Percentiles rank a stretch among this genome's conserved stretches.
These are phyloP conservation scores for Trichoderma atroviride DNA, from an alignment of 2,329 filamentous ascomycete genomes.

Conservation along the genomic window DNA sequence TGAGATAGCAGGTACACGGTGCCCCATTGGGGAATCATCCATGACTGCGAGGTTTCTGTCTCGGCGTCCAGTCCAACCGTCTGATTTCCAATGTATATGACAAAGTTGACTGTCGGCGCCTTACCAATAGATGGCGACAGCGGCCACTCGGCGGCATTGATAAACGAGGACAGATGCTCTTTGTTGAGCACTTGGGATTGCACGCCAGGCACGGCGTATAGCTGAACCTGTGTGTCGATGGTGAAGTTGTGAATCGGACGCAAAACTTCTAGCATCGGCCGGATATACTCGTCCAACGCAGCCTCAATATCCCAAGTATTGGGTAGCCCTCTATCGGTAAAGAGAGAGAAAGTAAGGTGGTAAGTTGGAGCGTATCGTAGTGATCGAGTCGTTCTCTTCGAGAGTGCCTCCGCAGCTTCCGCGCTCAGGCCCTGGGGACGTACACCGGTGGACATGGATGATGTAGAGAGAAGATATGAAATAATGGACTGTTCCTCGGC, in stretches of 20 bases:
- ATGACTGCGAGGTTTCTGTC: conserved; percentile 62
- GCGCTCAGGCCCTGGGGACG: conserved; percentile 51
- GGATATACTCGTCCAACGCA: conserved; percentile 78
- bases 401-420: conserved; percentile 58
- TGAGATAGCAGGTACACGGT: conserved; percentile 63
- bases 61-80: conserved; percentile 61
- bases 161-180: conserved; percentile 88
- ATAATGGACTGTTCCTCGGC: conserved; percentile 87
- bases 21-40: conserved; percentile 97
- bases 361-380: conserved; percentile 93
- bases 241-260: conserved; percentile 90
- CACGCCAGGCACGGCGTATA: conserved; percentile 77
- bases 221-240: conserved; percentile 92
- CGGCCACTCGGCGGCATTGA: conserved; percentile 98
- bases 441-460: conserved; percentile 53
- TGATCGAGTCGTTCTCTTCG: conserved; percentile 76
- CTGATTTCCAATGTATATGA: conserved; percentile 82
- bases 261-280: conserved; percentile 77
- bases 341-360: conserved; percentile 93
- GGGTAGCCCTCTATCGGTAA: conserved; percentile 75
- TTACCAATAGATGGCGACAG: conserved; percentile 89
- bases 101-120: conserved; percentile 94
- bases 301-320: conserved; percentile 90
- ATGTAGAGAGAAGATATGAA: conserved; percentile 68
- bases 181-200: conserved; percentile 70